Evolutionary conservation across 2,329 filamentous ascomycete genomes (phyloP).

Genomic region (Hypoxylon sp.): DNA sequence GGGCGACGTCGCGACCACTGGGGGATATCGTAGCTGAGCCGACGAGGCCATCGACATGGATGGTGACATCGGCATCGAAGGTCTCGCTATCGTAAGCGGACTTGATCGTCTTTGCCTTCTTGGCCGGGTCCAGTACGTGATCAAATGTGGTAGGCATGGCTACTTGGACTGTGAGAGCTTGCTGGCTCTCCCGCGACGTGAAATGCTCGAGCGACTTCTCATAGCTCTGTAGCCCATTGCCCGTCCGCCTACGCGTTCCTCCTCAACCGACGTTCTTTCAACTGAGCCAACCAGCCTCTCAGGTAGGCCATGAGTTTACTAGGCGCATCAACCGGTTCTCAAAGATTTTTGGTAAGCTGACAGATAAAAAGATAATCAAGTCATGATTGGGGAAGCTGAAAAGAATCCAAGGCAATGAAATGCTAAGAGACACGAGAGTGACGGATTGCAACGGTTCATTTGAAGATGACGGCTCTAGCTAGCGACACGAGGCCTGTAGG

Average conservation of each 20-base stretch:
- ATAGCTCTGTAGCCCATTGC: slow-evolving; percentile 19
- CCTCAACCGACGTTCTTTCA: too few relatives aligned
- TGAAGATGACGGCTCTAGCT: background rate
- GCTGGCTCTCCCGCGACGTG: slow-evolving; percentile 37
- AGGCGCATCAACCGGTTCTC: background rate
- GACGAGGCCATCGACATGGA: slow-evolving; percentile 81
- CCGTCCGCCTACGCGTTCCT: background rate
- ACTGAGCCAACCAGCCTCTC: background rate
- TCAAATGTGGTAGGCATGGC: slow-evolving; percentile 60
- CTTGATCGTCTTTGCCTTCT: slow-evolving; percentile 66
- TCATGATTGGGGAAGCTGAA: background rate
- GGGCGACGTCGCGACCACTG: slow-evolving; percentile 85
- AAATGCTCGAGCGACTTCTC: slow-evolving; percentile 20
- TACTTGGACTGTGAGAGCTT: slow-evolving; percentile 15
- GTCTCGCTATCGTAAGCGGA: slow-evolving; percentile 85
- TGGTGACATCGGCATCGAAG: slow-evolving; percentile 84
- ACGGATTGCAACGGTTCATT: too few relatives aligned
- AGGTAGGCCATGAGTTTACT: background rate
- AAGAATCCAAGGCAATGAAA: background rate
- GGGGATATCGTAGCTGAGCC: slow-evolving; percentile 94
- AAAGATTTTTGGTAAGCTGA: background rate
- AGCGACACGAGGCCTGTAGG: background rate
- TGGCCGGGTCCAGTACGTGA: slow-evolving; percentile 54
- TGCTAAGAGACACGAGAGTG: background rate
- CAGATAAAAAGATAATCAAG: background rate